Base-by-base conservation (phyloP, 2,329 filamentous ascomycete genomes). In the Proliferodiscus dingleyae region DNA sequence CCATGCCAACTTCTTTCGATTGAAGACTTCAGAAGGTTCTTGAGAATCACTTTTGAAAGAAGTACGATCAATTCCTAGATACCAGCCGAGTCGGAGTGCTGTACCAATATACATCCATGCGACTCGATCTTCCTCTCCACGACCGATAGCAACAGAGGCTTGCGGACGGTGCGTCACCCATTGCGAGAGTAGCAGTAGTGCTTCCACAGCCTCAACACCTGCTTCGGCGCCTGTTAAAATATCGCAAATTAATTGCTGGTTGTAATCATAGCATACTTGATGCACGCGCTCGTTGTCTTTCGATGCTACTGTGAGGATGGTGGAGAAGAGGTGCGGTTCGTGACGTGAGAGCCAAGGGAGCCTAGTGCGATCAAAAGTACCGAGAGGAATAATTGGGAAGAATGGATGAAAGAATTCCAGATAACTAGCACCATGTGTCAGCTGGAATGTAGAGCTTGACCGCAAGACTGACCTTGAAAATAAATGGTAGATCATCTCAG, bases 21-120 rank as follows among this genome's bases (percentile, higher is more conserved):
- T 75, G 57, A 81, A 77, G 16, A 75, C 70, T 22, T 75, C 72
- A 7, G 80, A 74, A 45, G 79, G 78, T n/a, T 72, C 72, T 9
- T 76, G 74, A 34, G 75, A 71, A 29, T 81, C 76, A 24, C 78
- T 75, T 34, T 78, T 72, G 54, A 87, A 81, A 0, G 81, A 80
- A 16, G 83, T 85, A 48, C 80, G 73, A 59, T 88, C 84, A 15
- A 88, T 69, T 1, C 80, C 79, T 13, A 87, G 75, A 41, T 84
- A 84, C 60, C 87, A 87, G 0, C 78, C 83, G 2, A 85, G 76
- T 5, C 84, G 74, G 5, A 88, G 66, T 3, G 84, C 84, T 16
- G 83, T 74, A 1, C 84, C 84, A 5, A 87, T 81, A 55, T 87
- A 80, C 83, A 87, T 87, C 84, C 84, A 88, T 0, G 83, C 82